These are phyloP conservation scores for Spathaspora sp. DNA, from an alignment of 805 yeast genomes.

Conservation along the genomic window DNA sequence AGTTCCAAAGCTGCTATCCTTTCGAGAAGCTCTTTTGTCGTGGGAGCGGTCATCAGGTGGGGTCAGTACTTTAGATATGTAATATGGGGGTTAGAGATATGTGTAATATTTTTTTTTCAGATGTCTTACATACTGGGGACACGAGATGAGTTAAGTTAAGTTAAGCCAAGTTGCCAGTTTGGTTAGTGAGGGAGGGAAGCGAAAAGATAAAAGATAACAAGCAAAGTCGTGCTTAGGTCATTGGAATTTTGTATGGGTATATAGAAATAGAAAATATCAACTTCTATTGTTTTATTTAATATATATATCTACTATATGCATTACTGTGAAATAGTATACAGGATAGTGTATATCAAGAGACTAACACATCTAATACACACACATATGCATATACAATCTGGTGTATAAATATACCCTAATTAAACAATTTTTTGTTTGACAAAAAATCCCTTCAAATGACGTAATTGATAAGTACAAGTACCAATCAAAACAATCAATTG, in stretches of 20 bases:
- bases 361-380: no score
- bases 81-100: background rate
- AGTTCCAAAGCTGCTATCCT: conserved; percentile 16
- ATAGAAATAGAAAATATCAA: background rate
- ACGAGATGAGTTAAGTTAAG: background rate
- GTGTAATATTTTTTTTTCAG: background rate
- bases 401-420: conserved; percentile 4
- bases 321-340: background rate
- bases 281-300: background rate
- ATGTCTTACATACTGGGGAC: background rate
- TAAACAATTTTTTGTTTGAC: conserved; percentile 82
- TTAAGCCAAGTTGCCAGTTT: background rate
- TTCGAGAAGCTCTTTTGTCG: conserved; percentile 18
- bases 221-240: background rate
- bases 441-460: conserved; percentile 75
- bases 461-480: conserved; percentile 74
- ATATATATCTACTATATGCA: background rate
- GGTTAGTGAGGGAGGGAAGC: background rate
- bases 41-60: conserved; percentile 4
- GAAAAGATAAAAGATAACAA: background rate
- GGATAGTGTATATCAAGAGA: no score
- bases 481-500: conserved; percentile 65
- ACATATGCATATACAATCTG: background rate
- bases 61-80: background rate
- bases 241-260: no score